Conservation (phyloP, 169 alveolate genomes). For the Plasmodium reichenowi region DNA sequence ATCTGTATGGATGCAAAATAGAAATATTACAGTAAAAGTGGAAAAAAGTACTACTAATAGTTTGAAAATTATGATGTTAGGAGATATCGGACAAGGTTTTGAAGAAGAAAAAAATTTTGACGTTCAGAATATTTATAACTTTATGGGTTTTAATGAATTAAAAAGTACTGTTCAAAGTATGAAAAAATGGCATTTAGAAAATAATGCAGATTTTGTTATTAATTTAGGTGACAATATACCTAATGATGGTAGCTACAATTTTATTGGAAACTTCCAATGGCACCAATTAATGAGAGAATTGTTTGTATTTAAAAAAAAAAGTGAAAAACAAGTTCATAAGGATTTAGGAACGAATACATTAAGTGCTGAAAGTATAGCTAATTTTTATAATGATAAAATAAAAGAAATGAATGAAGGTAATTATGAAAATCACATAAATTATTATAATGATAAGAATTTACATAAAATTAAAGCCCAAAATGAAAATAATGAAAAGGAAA, state of each 20-base stretch:
- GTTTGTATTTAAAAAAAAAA: conserved; percentile 43
- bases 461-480: not conserved
- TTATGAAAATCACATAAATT: not conserved
- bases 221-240: conserved; percentile 76
- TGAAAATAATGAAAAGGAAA: too few species aligned
- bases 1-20: conserved; percentile 67
- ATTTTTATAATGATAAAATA: conserved; percentile 22
- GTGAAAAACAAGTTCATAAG: conserved; percentile 26
- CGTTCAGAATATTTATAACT: conserved; percentile 20
- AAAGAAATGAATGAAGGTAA: conserved; percentile 23
- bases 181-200: conserved; percentile 58
- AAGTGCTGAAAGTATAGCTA: conserved; percentile 17
- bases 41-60: conserved; percentile 56
- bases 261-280: conserved; percentile 46
- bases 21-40: conserved; percentile 35
- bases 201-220: conserved; percentile 71
- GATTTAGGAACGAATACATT: not conserved
- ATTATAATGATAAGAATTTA: conserved; percentile 2
- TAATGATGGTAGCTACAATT: not conserved
- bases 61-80: conserved; percentile 70
- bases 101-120: conserved; percentile 30
- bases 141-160: conserved; percentile 66
- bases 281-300: conserved; percentile 49
- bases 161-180: conserved; percentile 54
- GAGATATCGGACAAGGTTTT: conserved; percentile 70